Evolutionary conservation across 176 grass and related monocot genomes (phyloP).

Genomic region (Bromus sterilis): DNA sequence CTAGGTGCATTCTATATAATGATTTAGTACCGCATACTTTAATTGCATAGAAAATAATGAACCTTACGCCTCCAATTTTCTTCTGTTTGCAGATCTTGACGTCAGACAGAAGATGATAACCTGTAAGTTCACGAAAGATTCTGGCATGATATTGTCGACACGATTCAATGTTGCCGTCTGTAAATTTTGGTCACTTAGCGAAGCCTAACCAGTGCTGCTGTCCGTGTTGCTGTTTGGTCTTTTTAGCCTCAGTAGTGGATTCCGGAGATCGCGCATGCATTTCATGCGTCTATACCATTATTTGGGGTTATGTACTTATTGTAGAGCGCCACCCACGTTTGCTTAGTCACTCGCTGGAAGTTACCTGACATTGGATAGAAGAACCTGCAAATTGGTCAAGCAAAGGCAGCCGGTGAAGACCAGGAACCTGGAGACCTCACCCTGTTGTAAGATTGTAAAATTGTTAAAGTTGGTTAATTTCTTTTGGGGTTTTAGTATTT

Average conservation of each 20-base stretch:
- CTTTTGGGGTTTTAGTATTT: background rate
- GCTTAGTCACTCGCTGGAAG: constrained; percentile 36
- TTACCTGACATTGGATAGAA: constrained; percentile 45
- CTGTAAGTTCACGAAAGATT: constrained; percentile 29
- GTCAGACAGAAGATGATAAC: constrained; percentile 26
- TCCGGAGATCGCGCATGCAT: background rate
- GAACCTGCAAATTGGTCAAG: constrained; percentile 24
- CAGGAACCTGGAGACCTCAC: constrained; percentile 44
- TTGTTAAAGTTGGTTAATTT: constrained; percentile 19
- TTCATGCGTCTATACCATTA: constrained; percentile 35
- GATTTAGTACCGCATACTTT: no score
- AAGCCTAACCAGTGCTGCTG: constrained; percentile 23
- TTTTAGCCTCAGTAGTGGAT: constrained; percentile 26
- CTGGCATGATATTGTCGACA: constrained; percentile 7
- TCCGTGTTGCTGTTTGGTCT: background rate
- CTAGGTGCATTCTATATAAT: background rate
- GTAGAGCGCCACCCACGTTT: constrained; percentile 34
- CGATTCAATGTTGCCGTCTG: constrained; percentile 19
- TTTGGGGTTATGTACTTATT: constrained; percentile 43
- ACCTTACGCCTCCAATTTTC: background rate
- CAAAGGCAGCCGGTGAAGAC: constrained; percentile 31
- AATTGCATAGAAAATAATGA: no score
- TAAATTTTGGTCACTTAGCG: constrained; percentile 54
- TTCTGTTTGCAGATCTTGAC: constrained; percentile 31
- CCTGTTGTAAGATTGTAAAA: constrained; percentile 50